A percentile compares a stretch with the other conserved stretches of the same genome.
phyloP scores from a whole-genome alignment of 108 stramenopile species.

The Pseudonitzschia multiseries region DNA sequence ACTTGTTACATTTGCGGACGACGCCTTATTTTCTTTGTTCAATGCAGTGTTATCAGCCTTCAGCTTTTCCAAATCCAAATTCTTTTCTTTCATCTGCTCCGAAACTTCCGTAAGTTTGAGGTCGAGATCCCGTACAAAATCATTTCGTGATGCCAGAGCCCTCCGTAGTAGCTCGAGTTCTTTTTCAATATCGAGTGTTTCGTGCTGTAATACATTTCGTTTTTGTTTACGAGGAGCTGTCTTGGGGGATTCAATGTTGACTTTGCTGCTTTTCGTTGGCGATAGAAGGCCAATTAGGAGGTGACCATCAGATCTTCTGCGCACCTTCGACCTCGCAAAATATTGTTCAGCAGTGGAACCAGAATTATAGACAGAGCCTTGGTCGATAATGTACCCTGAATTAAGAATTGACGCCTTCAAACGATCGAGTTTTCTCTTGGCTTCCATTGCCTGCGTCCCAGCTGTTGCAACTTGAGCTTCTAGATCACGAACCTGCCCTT shows the following conservation, averaged over 20 bases:
- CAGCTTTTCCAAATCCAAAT: slow-evolving; percentile 4
- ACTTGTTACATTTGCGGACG: slow-evolving; percentile 71
- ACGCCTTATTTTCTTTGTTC: slow-evolving; percentile 40
- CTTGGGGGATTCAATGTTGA: slow-evolving; percentile 1
- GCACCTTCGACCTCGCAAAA: slow-evolving; percentile 21
- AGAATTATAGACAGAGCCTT: neutral
- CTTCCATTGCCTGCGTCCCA: slow-evolving; percentile 62
- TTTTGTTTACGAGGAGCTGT: slow-evolving; percentile 32
- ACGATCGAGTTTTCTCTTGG: slow-evolving; percentile 68
- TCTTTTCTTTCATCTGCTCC: slow-evolving; percentile 14
- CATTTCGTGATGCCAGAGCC: slow-evolving; percentile 24
- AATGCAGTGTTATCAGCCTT: neutral
- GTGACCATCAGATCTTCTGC: slow-evolving; percentile 49
- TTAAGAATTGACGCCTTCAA: slow-evolving; percentile 79
- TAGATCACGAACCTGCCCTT: slow-evolving; percentile 57
- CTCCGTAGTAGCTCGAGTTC: slow-evolving; percentile 26
- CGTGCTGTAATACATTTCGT: slow-evolving; percentile 1
- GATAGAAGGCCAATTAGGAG: neutral
- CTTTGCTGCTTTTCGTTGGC: neutral
- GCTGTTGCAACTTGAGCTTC: slow-evolving; percentile 59
- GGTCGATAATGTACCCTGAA: slow-evolving; percentile 52
- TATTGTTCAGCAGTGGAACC: neutral
- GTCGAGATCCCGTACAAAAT: slow-evolving; percentile 10
- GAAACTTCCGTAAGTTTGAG: neutral
- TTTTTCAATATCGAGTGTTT: slow-evolving; percentile 18